Evolutionary conservation across 768 basidiomycete genomes (phyloP), one percentile per base, ranked within the genome.

Genomic region (Fomitopsis pulvina): DNA sequence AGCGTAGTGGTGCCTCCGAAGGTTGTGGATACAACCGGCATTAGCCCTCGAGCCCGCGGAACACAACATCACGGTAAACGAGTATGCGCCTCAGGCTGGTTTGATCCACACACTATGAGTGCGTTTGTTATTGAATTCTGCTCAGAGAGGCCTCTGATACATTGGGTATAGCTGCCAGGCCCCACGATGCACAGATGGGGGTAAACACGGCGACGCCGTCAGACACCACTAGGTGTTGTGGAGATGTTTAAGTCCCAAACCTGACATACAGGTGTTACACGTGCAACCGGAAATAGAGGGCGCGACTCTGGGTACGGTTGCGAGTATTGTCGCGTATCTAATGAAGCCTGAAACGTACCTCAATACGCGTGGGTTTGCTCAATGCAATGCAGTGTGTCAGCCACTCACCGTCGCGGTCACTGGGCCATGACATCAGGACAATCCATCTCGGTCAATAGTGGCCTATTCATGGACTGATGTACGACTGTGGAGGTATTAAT

Each of bases 61-160:
- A 18, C 32, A 50, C 25, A 48, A 52, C 10, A 57, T 61, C 25
- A 57, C 56, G 5, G 57, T 59, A 4, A 61, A 61, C 27, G 53
- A 55, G n/a, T 61, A 59, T 30, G 52, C 60, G 3, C 61, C 63
- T 3, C n/a, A n/a, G n/a, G n/a, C n/a, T 0, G 63, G 63, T 25
- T 45, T 54, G 1, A 60, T 60, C 30, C 30, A 52, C n/a, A 63
- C 63, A 10, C 18, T 1, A 42, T 63, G 47, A 37, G 57, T 58
- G 16, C 32, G 55, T 42, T 16, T 21, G 7, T 24, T 10, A n/a
- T n/a, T n/a, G n/a, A n/a, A n/a, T n/a, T n/a, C n/a, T n/a, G n/a
- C n/a, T n/a, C n/a, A n/a, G n/a, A n/a, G n/a, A 5, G 6, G 22
- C 22, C 16, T 6, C 22, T 40, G 38, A 44, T 16, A 7, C 10